These are phyloP conservation scores for Sambucus nigra DNA, from an alignment of 129 eudicot species.

Conservation along the genomic window DNA sequence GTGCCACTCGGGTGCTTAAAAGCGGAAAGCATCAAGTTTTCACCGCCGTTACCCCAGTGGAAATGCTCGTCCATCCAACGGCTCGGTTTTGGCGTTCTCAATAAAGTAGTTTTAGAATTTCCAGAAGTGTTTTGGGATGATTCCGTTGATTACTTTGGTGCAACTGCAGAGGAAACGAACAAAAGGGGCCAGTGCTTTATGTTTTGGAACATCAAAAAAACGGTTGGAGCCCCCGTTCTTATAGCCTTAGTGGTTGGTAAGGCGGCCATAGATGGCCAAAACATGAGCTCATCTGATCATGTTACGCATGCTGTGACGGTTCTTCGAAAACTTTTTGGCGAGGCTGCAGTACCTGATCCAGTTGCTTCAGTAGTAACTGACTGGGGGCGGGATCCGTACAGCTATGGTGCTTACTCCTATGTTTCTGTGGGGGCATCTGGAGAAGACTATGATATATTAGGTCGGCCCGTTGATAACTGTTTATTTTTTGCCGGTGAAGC, in stretches of 20 bases:
- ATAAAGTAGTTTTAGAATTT: constrained; percentile 84
- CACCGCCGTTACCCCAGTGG: constrained; percentile 83
- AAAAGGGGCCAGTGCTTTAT: constrained; percentile 88
- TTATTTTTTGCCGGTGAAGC: constrained; percentile 99
- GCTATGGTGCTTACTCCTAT: constrained; percentile 96
- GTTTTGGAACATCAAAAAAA: constrained; percentile 97
- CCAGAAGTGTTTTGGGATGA: constrained; percentile 97
- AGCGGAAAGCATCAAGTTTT: constrained; percentile 65
- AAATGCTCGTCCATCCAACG: constrained; percentile 64
- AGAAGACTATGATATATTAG: constrained; percentile 87
- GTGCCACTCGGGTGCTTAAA: constrained; percentile 96
- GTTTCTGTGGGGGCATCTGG: constrained; percentile 97
- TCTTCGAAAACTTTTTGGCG: constrained; percentile 91
- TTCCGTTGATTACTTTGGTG: constrained; percentile 90
- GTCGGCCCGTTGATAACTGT: constrained; percentile 75
- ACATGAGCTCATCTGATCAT: constrained; percentile 49
- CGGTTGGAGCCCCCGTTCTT: constrained; percentile 95
- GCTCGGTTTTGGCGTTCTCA: constrained; percentile 93
- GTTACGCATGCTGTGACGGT: constrained; percentile 66
- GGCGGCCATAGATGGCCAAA: constrained; percentile 71
- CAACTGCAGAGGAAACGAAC: constrained; percentile 78
- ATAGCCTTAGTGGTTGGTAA: constrained; percentile 92
- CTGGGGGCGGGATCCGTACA: constrained; percentile 97
- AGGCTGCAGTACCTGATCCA: constrained; percentile 59
- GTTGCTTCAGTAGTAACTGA: constrained; percentile 91